Base-by-base conservation (phyloP, 2,329 filamentous ascomycete species). In the Lasiodiplodia hormozganensis region DNA sequence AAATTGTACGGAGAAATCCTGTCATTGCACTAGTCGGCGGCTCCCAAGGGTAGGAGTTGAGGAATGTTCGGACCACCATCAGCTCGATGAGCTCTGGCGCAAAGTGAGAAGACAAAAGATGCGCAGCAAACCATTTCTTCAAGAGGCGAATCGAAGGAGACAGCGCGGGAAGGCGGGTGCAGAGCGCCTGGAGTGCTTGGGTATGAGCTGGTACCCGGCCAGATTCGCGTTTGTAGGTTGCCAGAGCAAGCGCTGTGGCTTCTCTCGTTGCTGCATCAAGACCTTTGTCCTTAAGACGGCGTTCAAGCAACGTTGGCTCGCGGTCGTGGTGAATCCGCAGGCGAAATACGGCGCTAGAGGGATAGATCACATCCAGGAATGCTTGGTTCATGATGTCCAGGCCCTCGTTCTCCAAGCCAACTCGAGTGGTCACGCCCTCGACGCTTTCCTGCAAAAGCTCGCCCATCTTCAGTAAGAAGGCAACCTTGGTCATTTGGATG, bases 401-500 rank as follows among this genome's bases (percentile, higher is more conserved):
- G 12, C 85, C 85, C 68, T 87, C 85, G 71, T 96, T 94, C 75
- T 98, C 96, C 18, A 97, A 84, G 0, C 96, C 95, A 14, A 98
- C 82, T 56, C 89, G 89, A 7, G 90, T 89, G 34, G 83, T 87
- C 51, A 93, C 85, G 52, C 83, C 85, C 10, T 86, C 83, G 49
- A 90, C 87, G 2, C 84, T 81, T 21, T 87, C 85, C 73, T 90
- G 88, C 3, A 97, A 82, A 4, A 96, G 85, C 64, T 90, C 88
- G 62, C 90, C 89, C 68, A 97, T 89, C 74, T 89, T 90, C 10
- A 91, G 79, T 11, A 92, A 84, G 76, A 99, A 97, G 3, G 96
- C 96, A 49, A 96, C 87, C 80, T 99, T 99, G 14, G 94, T 94
- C 75, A 94, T 89, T 78, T 99, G 96, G 68, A 98, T 97, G 5